phyloP scores from a whole-genome alignment of 805 yeast genomes.

The Yarrowia divulgata region DNA sequence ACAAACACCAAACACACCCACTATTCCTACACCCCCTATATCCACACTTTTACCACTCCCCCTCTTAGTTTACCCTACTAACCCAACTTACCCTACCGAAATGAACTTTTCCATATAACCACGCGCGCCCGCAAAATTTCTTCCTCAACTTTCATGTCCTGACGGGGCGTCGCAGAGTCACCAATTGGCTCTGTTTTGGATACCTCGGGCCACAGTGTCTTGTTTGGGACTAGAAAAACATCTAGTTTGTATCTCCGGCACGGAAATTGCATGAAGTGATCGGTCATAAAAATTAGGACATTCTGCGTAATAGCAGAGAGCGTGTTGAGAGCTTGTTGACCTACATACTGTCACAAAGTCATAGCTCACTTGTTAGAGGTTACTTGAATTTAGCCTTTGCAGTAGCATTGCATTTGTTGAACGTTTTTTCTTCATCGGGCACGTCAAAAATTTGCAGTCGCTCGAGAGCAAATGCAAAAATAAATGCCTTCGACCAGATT shows the following conservation, averaged over 20 bases:
- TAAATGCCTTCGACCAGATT: slow-evolving; percentile 26
- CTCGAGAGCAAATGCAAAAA: background rate
- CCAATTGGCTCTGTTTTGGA: slow-evolving; percentile 26
- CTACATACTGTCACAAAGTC: too few species aligned
- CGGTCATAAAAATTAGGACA: slow-evolving; percentile 35
- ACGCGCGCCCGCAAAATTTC: background rate
- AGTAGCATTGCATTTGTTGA: too few species aligned
- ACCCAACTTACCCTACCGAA: slow-evolving; percentile 15
- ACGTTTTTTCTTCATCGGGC: too few species aligned
- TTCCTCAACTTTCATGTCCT: slow-evolving; percentile 34
- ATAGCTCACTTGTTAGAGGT: too few species aligned
- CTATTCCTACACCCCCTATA: too few species aligned
- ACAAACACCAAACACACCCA: too few species aligned
- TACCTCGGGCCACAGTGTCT: slow-evolving; percentile 25
- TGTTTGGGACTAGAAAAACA: slow-evolving; percentile 30
- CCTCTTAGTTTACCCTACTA: background rate
- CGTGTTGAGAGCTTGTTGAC: too few species aligned
- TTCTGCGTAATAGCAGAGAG: background rate
- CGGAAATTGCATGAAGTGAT: slow-evolving; percentile 32
- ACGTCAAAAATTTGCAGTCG: background rate
- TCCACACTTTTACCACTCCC: too few species aligned
- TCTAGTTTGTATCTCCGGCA: slow-evolving; percentile 33
- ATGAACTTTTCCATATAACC: background rate
- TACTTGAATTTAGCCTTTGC: too few species aligned
- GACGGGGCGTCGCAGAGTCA: slow-evolving; percentile 34